A percentile compares a stretch with the other conserved stretches of the same genome.
Evolutionary conservation across 495 filamentous ascomycete genomes (phyloP).

Genomic region (Jackrogersella multiformis): DNA sequence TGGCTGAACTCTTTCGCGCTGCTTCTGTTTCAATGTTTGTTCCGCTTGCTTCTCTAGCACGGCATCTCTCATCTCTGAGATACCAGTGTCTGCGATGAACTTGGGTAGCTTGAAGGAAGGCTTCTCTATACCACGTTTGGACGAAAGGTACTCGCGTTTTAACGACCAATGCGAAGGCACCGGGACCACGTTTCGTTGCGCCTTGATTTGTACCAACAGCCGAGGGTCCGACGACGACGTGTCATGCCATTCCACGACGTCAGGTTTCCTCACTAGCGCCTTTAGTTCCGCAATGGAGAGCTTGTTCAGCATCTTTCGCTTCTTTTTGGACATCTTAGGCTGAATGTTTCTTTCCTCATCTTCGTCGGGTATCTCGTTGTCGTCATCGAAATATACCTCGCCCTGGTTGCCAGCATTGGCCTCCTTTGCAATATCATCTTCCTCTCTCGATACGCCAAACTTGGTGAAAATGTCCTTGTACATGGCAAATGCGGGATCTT

Average conservation of each 20-base stretch:
- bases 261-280: constrained; percentile 87
- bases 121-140: constrained; percentile 95
- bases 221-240: constrained; percentile 90
- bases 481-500: constrained; percentile 81
- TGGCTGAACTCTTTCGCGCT: constrained; percentile 90
- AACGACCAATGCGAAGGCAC: constrained; percentile 94
- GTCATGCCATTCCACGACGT: constrained; percentile 97
- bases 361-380: constrained; percentile 87
- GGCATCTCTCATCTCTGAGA: constrained; percentile 96
- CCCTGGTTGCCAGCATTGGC: constrained; percentile 81
- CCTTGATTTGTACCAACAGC: constrained; percentile 91
- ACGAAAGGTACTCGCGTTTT: constrained; percentile 95
- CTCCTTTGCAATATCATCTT: constrained; percentile 64
- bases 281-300: constrained; percentile 95
- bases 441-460: constrained; percentile 67
- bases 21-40: constrained; percentile 90
- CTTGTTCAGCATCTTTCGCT: constrained; percentile 87
- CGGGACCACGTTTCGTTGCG: constrained; percentile 93
- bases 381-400: constrained; percentile 85
- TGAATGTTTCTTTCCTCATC: constrained; percentile 76
- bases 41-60: constrained; percentile 94
- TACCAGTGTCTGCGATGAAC: constrained; percentile 97
- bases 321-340: constrained; percentile 87
- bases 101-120: constrained; percentile 90
- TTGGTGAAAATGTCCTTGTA: constrained; percentile 82